Conservation (phyloP, 1,139 yeast genomes). For the Pichia sp. region DNA sequence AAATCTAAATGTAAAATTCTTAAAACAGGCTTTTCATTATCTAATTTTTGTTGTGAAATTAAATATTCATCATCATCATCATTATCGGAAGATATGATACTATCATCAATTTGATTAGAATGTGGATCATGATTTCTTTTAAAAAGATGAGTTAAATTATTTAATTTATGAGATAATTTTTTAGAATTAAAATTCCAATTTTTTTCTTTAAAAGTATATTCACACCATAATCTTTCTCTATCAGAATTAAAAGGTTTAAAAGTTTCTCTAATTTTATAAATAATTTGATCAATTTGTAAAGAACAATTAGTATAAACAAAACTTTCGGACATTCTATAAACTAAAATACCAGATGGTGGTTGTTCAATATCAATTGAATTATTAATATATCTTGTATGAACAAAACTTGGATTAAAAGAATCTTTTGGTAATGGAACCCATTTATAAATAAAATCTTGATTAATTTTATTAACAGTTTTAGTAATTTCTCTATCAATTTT, state of each 20-base stretch:
- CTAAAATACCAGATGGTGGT: conserved; percentile 89
- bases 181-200: conserved; percentile 12
- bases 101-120: too few relatives aligned
- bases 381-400: conserved; percentile 39
- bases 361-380: conserved; percentile 51
- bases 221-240: conserved; percentile 88
- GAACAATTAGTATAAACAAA: conserved; percentile 80
- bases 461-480: not conserved
- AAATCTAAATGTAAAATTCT: conserved; percentile 76
- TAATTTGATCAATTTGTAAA: conserved; percentile 59
- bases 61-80: conserved; percentile 7
- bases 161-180: conserved; percentile 12
- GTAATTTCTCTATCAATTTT: not conserved
- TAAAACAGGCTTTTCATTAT: conserved; percentile 34
- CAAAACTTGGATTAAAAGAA: conserved; percentile 22
- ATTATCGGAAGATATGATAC: not conserved
- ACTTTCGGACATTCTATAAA: conserved; percentile 75
- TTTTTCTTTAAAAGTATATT: conserved; percentile 25
- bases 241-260: conserved; percentile 62
- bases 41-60: conserved; percentile 9
- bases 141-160: too few relatives aligned
- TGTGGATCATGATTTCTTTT: too few relatives aligned
- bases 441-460: conserved; percentile 32
- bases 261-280: conserved; percentile 55
- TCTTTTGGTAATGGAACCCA: conserved; percentile 74